phyloP scores from a whole-genome alignment of 2,329 filamentous ascomycete genomes.

The Fonsecaea nubica region DNA sequence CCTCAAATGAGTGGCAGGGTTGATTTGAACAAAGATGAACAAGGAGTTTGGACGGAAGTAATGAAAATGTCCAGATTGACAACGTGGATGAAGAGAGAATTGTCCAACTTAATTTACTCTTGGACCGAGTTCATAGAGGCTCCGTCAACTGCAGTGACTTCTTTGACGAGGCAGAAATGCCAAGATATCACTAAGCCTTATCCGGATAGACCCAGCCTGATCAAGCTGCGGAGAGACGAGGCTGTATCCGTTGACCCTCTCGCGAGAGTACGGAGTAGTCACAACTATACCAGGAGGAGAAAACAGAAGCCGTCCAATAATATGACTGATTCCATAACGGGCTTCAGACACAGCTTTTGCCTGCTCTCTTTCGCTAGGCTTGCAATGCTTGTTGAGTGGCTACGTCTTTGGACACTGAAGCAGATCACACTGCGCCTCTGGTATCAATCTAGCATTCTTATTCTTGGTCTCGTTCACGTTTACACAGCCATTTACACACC shows the following conservation, averaged over 20 bases:
- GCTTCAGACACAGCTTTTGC: background rate
- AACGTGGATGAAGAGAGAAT: slow-evolving; percentile 5
- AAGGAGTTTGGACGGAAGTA: background rate
- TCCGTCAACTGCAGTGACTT: background rate
- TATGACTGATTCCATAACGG: background rate
- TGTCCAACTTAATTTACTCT: background rate
- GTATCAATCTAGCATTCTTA: background rate
- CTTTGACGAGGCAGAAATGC: slow-evolving; percentile 5
- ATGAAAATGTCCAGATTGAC: slow-evolving; percentile 4
- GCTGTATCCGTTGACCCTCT: background rate
- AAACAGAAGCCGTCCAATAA: background rate
- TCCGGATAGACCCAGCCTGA: slow-evolving; percentile 2
- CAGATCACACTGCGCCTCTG: background rate
- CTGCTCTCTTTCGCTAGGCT: background rate
- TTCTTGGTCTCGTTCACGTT: background rate
- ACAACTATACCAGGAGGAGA: background rate
- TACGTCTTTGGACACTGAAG: background rate
- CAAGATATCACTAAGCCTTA: background rate
- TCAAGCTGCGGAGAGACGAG: slow-evolving; percentile 6
- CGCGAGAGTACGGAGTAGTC: background rate
- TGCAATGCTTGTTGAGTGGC: background rate
- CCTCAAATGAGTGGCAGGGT: slow-evolving; percentile 11
- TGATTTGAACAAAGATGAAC: background rate
- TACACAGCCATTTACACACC: background rate
- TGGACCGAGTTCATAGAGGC: slow-evolving; percentile 4